A percentile compares a stretch with the other conserved stretches of the same genome.
Evolutionary conservation across 306 rosid species (phyloP).

Genomic region (Lablab purpureus): DNA sequence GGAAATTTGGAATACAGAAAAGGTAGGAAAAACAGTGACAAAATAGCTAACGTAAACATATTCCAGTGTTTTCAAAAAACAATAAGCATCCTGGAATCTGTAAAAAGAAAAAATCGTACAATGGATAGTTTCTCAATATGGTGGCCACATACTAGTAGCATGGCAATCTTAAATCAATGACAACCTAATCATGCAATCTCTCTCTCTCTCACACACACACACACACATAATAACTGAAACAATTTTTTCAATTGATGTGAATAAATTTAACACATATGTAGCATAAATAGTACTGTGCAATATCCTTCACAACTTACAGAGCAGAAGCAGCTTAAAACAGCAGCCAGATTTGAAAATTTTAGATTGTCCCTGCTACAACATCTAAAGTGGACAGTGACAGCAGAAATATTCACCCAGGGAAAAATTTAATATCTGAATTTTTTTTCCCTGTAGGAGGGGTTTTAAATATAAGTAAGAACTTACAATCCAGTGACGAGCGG

Average conservation of each 20-base stretch:
- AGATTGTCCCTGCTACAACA: conserved; percentile 39
- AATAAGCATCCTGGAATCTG: not conserved
- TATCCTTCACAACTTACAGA: conserved; percentile 30
- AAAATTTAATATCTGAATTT: conserved; percentile 30
- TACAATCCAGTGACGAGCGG: conserved; percentile 92
- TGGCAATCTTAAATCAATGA: conserved; percentile 6
- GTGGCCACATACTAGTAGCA: not conserved
- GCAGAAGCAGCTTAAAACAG: conserved; percentile 41
- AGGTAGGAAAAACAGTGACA: not conserved
- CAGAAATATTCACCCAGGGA: conserved; percentile 41
- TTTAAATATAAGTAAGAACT: conserved; percentile 37
- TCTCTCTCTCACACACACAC: too few relatives aligned
- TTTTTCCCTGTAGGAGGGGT: not conserved
- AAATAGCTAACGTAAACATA: not conserved
- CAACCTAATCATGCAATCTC: conserved; percentile 3
- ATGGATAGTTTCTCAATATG: conserved; percentile 3
- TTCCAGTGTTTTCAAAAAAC: not conserved
- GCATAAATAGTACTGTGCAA: conserved; percentile 21
- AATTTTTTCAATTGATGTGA: not conserved
- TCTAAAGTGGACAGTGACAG: conserved; percentile 34
- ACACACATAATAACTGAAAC: too few relatives aligned
- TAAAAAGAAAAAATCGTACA: not conserved
- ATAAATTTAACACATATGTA: not conserved
- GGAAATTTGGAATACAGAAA: conserved; percentile 18
- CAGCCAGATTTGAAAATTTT: conserved; percentile 40